Percentiles rank a stretch among this genome's conserved stretches.
Conservation (phyloP, 2,329 filamentous ascomycete species). For the Trichoderma guizhouense region DNA sequence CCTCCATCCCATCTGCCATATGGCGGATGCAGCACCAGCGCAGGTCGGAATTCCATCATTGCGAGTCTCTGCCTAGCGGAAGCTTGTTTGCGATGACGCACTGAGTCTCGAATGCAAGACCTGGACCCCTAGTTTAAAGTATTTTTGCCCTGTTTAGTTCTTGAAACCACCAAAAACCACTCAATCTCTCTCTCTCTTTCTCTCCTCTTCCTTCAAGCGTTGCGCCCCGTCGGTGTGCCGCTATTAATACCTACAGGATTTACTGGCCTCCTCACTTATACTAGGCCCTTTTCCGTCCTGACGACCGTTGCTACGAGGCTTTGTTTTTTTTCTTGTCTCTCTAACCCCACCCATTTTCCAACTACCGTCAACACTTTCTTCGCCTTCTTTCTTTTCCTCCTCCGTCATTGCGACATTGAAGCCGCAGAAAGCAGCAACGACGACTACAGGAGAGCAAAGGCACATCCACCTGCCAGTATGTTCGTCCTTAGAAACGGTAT, state of each 20-base stretch:
- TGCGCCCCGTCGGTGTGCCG: neutral
- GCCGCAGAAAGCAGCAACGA: neutral
- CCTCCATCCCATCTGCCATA: neutral
- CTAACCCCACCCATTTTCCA: neutral
- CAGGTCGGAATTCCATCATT: neutral
- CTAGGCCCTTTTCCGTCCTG: neutral
- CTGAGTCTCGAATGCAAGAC: neutral
- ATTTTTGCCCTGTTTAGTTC: neutral
- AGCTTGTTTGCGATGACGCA: constrained; percentile 19
- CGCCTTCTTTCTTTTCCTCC: neutral
- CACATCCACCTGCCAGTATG: constrained; percentile 29
- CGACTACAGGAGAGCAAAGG: constrained; percentile 6
- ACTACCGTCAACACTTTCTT: neutral
- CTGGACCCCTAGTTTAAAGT: neutral
- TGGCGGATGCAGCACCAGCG: neutral
- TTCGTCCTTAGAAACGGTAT: constrained; percentile 40
- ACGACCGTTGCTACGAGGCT: constrained; percentile 15
- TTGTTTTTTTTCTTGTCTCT: constrained; percentile 3
- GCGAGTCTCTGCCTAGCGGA: constrained; percentile 1
- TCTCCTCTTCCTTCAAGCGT: too few relatives aligned
- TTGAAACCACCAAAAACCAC: neutral
- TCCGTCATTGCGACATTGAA: neutral
- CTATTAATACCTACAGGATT: neutral
- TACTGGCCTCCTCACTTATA: neutral
- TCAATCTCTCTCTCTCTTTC: neutral